Evolutionary conservation across 768 basidiomycete species (phyloP).

Genomic region (Pleurotus pulmonarius): DNA sequence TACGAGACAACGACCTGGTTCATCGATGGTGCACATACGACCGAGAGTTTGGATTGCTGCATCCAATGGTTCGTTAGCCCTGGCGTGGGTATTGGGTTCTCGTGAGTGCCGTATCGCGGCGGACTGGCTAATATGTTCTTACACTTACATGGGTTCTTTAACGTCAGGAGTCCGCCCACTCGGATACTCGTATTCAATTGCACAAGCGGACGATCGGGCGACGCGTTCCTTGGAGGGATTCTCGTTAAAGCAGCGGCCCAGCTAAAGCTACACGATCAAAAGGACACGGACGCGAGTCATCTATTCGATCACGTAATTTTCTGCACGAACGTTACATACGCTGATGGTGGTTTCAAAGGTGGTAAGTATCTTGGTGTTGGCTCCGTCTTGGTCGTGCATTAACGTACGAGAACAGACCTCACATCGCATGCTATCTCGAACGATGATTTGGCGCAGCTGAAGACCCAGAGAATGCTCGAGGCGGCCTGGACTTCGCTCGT

Average conservation of each 20-base stretch:
- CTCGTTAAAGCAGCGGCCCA: conserved; percentile 46
- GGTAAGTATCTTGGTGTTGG: conserved; percentile 40
- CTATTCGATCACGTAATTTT: conserved; percentile 90
- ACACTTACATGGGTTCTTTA: background rate
- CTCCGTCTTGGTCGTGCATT: no score
- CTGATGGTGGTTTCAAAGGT: conserved; percentile 84
- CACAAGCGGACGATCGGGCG: conserved; percentile 83
- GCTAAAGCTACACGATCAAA: conserved; percentile 35
- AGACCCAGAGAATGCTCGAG: conserved; percentile 73
- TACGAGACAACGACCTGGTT: conserved; percentile 68
- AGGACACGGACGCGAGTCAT: conserved; percentile 26
- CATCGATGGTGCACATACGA: conserved; percentile 94
- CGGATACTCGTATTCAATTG: conserved; percentile 92
- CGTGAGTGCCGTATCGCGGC: background rate
- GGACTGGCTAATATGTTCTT: background rate
- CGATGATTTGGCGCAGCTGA: conserved; percentile 60
- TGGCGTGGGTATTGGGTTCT: conserved; percentile 31
- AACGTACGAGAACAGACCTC: conserved; percentile 52
- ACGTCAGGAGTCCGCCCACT: conserved; percentile 20
- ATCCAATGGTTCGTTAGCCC: conserved; percentile 83
- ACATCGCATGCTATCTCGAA: conserved; percentile 63
- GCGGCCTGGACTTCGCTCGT: conserved; percentile 66
- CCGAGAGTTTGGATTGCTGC: conserved; percentile 85
- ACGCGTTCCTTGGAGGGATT: conserved; percentile 61
- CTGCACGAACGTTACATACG: conserved; percentile 95